Percentiles rank a stretch among this genome's conserved stretches.
Conservation (phyloP, 1,139 yeast genomes). For the Candida tropicalis region DNA sequence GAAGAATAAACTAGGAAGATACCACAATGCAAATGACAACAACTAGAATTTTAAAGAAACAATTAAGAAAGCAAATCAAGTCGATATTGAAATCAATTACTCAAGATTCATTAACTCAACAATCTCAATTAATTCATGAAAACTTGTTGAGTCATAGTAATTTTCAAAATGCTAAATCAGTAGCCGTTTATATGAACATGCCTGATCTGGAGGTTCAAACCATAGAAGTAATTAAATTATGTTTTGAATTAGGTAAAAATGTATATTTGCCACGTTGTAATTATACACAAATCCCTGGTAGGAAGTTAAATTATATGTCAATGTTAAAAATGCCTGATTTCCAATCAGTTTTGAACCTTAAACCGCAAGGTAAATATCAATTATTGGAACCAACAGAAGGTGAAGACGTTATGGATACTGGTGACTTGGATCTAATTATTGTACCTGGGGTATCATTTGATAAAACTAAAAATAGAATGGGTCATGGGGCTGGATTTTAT, state of each 20-base stretch:
- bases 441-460: slow-evolving; percentile 89
- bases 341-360: slow-evolving; percentile 45
- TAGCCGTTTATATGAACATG: slow-evolving; percentile 73
- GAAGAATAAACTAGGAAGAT: too few relatives aligned
- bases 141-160: slow-evolving; percentile 34
- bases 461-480: slow-evolving; percentile 58
- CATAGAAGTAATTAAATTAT: slow-evolving; percentile 44
- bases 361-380: slow-evolving; percentile 70
- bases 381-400: slow-evolving; percentile 66
- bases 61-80: slow-evolving; percentile 25
- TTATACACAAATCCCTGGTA: slow-evolving; percentile 17
- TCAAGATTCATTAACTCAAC: slow-evolving; percentile 18
- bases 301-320: slow-evolving; percentile 52
- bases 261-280: slow-evolving; percentile 59
- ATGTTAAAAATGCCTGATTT: slow-evolving; percentile 54
- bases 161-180: slow-evolving; percentile 45
- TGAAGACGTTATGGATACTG: slow-evolving; percentile 36
- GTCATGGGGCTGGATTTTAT: slow-evolving; percentile 94
- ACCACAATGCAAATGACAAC: too few relatives aligned
- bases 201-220: slow-evolving; percentile 65
- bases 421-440: slow-evolving; percentile 65
- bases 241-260: slow-evolving; percentile 45
- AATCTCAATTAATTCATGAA: slow-evolving; percentile 27
- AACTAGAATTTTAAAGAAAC: too few relatives aligned
- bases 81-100: slow-evolving; percentile 18